phyloP scores from a whole-genome alignment of 768 basidiomycete genomes.

The Boletus rex-veris region DNA sequence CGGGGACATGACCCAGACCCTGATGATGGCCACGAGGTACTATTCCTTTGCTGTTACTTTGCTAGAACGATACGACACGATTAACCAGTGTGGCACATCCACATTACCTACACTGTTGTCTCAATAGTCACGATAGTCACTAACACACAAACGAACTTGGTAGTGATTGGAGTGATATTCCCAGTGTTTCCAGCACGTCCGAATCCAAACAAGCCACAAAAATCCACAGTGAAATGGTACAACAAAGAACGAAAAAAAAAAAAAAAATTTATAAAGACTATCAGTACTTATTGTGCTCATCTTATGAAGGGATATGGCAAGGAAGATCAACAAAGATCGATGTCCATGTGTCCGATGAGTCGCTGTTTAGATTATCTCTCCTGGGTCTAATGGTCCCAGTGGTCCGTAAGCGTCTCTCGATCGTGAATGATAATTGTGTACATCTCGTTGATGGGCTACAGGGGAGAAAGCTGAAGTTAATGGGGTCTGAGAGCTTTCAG shows the following conservation, averaged over 20 bases:
- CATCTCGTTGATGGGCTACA: conserved; percentile 18
- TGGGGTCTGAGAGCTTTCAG: conserved; percentile 17
- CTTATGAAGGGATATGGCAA: background rate
- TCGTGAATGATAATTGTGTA: conserved; percentile 39
- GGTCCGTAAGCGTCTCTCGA: conserved; percentile 43
- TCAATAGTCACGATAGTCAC: background rate
- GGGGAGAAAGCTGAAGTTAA: conserved; percentile 36
- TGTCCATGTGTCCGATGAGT: conserved; percentile 22
- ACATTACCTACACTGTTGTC: background rate
- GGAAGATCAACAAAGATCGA: conserved; percentile 26
- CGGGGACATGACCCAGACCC: background rate
- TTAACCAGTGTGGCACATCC: background rate
- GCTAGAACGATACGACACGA: conserved; percentile 16
- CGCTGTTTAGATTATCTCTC: conserved; percentile 44
- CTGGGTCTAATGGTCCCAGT: conserved; percentile 59
- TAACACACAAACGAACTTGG: background rate
- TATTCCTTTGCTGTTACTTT: conserved; percentile 29
- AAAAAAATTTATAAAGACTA: background rate
- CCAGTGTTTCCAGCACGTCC: background rate
- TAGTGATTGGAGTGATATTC: no score
- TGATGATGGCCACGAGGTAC: conserved; percentile 18
- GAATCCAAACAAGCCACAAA: conserved; percentile 1
- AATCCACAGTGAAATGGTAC: conserved; percentile 10
- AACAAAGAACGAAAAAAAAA: conserved; percentile 3
- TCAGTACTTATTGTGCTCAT: background rate